Evolutionary conservation across 495 filamentous ascomycete genomes (phyloP), one percentile per base, ranked within the genome.

Genomic region (Haplographium delicatum): DNA sequence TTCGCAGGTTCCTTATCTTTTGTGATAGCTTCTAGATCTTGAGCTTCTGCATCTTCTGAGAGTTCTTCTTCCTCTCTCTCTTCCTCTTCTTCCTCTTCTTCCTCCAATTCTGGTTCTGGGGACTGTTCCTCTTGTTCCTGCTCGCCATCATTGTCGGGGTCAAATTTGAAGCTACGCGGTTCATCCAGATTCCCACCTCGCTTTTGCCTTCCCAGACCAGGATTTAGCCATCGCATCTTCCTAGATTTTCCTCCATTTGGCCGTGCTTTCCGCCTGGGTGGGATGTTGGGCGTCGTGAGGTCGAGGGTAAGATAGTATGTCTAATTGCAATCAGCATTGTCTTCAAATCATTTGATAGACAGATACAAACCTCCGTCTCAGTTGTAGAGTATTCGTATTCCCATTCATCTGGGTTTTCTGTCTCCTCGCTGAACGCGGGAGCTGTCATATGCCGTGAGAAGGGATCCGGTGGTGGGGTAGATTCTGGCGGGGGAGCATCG

Each of bases 331-430:
- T 25, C 22, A 40, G 42, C 31, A 28, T 13, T 27, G 11, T 5
- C 11, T 31, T 8, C 13, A 20, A 34, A 4, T 23, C 38, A 31
- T 6, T 50, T 37, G 22, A 8, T 10, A 26, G 2, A 16, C 3
- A 24, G n/a, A 6, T 4, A 33, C 51, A 27, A 57, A 70, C 75
- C 62, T 79, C 76, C n/a, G 65, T 75, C 49, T 80, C 74, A 2
- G 74, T 76, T 6, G 66, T 58, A 0, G 76, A 80, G 53, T 80
- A 80, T 40, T 80, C 76, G 52, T 79, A 78, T 47, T 80, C 76
- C 75, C 74, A 80, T 41, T 76, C 76, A 13, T 73, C 68, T 20
- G 71, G 67, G 40, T 72, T 62, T 1, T 74, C 72, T 18, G 30
- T 33, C 18, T 54, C 39, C 18, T 4, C 18, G 18, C n/a, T 4